phyloP scores from a whole-genome alignment of 2,329 filamentous ascomycete species.

The Bipolaris gigantea region DNA sequence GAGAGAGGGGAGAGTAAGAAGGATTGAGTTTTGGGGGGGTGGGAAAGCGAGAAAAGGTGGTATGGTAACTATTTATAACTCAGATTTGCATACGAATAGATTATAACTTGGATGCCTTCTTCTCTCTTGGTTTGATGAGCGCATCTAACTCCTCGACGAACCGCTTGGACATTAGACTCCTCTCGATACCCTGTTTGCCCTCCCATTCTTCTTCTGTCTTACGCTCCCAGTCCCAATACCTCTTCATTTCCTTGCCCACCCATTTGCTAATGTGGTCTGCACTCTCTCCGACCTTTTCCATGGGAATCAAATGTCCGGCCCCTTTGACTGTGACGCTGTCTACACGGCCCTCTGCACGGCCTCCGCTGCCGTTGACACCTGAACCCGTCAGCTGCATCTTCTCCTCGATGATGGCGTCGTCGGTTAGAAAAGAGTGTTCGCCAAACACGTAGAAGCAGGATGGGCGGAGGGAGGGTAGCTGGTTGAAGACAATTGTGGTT shows the following conservation, averaged over 20 bases:
- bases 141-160: conserved; percentile 36
- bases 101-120: conserved; percentile 28
- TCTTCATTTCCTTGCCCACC: conserved; percentile 42
- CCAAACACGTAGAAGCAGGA: conserved; percentile 68
- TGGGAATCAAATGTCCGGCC: conserved; percentile 78
- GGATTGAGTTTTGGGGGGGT: not conserved
- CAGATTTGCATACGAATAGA: too few species aligned
- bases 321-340: conserved; percentile 64
- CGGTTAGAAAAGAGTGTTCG: conserved; percentile 57
- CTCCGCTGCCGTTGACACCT: conserved; percentile 69
- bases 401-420: conserved; percentile 53
- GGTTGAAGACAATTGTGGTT: conserved; percentile 57
- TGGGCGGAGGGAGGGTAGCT: conserved; percentile 64
- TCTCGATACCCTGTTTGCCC: conserved; percentile 32
- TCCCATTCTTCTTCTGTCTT: conserved; percentile 40
- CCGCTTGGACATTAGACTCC: conserved; percentile 31
- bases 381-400: conserved; percentile 67
- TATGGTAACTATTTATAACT: too few species aligned
- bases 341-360: conserved; percentile 66
- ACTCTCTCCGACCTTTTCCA: conserved; percentile 72
- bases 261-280: conserved; percentile 56
- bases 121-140: conserved; percentile 20
- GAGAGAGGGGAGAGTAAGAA: conserved; percentile 46
- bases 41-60: too few species aligned
- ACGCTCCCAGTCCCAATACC: conserved; percentile 43